Base-by-base conservation (phyloP, 2,329 filamentous ascomycete genomes). In the Penicillium crustosum region DNA sequence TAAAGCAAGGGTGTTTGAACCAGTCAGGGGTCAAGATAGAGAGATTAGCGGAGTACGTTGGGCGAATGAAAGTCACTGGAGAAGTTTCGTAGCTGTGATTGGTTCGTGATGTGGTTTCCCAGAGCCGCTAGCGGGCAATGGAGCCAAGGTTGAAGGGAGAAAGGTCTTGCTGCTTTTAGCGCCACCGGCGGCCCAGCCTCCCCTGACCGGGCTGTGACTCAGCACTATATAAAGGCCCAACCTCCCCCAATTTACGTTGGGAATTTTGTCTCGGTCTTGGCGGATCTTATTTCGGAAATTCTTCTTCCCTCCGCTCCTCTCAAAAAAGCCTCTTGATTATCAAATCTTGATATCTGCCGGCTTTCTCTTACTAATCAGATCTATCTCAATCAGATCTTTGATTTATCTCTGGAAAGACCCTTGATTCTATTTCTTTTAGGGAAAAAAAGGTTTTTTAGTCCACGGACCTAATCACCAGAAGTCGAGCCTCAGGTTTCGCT, bases 181-280 rank as follows among this genome's bases (percentile, higher is more conserved):
- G 71, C 72, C 70, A 66, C 66, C 68, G 61, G 60, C 63, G 53
- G 69, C 69, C 67, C 71, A 71, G 73, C 70, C 70, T 69, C 71
- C 72, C 73, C 69, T 72, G 70, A 72, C 63, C 61, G 58, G 63
- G 61, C 65, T 62, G 64, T 73, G 68, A 71, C 58, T 73, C 72
- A 70, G 66, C 67, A 67, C 70, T 75, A 76, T 76, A 75, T 73
- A 75, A 75, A 70, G 72, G 64, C 62, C 67, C 70, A 70, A 67
- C 70, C 72, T 73, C 73, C 73, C 71, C 65, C 64, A 59, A 44
- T 55, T 50, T 55, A 53, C 59, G 13, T 64, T 67, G 63, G 64
- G 67, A 67, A 70, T 72, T 63, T 69, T 65, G 68, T 71, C 63
- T 67, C 70, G 73, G 72, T 76, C 73, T 76, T 76, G 73, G 73